Percentiles rank a stretch among this genome's conserved stretches.
Conservation (phyloP, 164 flowering plant species). For the Hamamelis virginiana region DNA sequence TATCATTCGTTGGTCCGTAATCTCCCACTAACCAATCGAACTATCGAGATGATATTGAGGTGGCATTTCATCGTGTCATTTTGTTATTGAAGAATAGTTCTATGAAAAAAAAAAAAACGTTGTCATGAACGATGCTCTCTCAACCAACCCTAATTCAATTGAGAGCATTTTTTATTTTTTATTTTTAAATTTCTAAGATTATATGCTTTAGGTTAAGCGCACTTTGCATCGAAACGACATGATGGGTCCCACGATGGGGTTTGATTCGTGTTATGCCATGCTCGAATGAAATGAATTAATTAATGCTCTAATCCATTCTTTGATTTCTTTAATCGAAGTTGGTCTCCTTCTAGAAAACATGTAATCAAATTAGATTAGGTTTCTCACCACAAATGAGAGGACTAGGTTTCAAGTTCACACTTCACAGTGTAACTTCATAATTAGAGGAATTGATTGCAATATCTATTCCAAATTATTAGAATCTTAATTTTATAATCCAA, state of each 20-base stretch:
- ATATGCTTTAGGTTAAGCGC: too few species aligned
- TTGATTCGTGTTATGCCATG: too few species aligned
- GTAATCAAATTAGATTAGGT: slow-evolving; percentile 21
- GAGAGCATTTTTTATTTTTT: too few species aligned
- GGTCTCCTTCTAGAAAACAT: slow-evolving; percentile 26
- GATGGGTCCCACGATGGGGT: too few species aligned
- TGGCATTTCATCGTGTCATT: neutral
- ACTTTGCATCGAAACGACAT: neutral
- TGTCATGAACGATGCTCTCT: neutral
- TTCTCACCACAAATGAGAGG: slow-evolving; percentile 19
- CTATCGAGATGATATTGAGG: neutral
- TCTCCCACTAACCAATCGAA: slow-evolving; percentile 1
- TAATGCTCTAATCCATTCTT: neutral
- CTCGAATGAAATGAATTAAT: neutral
- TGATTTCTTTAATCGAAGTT: slow-evolving; percentile 16
- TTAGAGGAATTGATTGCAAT: slow-evolving; percentile 2
- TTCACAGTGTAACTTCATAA: slow-evolving; percentile 7
- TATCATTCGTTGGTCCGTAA: slow-evolving; percentile 8
- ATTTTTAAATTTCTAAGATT: too few species aligned
- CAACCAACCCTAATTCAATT: too few species aligned
- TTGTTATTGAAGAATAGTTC: too few species aligned
- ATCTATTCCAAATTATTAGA: slow-evolving; percentile 1
- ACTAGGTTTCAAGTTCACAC: slow-evolving; percentile 12
- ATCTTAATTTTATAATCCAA: neutral
- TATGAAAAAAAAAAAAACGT: too few species aligned